A percentile compares a stretch with the other conserved stretches of the same genome.
phyloP scores from a whole-genome alignment of 228 moss, liverwort and hornwort genomes.

The Sphagnum fallax region DNA sequence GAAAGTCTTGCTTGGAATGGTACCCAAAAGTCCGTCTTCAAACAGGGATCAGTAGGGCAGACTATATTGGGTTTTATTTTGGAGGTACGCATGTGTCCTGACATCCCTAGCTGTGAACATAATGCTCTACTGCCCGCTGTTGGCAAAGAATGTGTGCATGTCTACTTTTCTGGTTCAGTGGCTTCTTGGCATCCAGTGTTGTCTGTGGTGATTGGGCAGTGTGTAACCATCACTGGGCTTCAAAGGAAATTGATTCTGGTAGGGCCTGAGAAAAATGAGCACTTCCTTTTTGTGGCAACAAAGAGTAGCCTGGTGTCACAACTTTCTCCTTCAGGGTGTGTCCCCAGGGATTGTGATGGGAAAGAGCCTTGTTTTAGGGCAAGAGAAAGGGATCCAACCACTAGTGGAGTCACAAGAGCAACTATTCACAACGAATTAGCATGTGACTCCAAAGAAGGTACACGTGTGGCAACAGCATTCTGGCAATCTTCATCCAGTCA shows the following conservation, averaged over 20 bases:
- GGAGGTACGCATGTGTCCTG: conserved; percentile 47
- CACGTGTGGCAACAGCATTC: no score
- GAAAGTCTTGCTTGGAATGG: conserved; percentile 1
- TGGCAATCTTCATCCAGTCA: no score
- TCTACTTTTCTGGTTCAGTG: conserved; percentile 59
- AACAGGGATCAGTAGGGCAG: conserved; percentile 15
- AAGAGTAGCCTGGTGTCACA: conserved; percentile 27
- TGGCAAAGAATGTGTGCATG: conserved; percentile 11
- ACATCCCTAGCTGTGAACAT: conserved; percentile 12
- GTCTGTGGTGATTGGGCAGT: conserved; percentile 48
- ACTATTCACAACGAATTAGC: no score
- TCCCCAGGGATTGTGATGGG: no score
- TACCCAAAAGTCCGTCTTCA: conserved; percentile 16
- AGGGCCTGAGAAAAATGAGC: conserved; percentile 27
- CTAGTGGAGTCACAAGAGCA: no score
- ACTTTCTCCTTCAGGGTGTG: conserved; percentile 12
- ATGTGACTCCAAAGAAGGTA: no score
- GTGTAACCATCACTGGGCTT: conserved; percentile 48
- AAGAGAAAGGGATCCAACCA: no score
- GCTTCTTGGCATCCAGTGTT: conserved; percentile 73
- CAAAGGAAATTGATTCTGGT: conserved; percentile 43
- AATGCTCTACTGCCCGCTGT: background rate
- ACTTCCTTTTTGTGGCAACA: conserved; percentile 49
- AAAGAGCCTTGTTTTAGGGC: no score
- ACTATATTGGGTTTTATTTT: conserved; percentile 54